A percentile compares a stretch with the other conserved stretches of the same genome.
These are phyloP conservation scores for Hapsidospora chrysogenum DNA, from an alignment of 495 filamentous ascomycete species.

Conservation along the genomic window DNA sequence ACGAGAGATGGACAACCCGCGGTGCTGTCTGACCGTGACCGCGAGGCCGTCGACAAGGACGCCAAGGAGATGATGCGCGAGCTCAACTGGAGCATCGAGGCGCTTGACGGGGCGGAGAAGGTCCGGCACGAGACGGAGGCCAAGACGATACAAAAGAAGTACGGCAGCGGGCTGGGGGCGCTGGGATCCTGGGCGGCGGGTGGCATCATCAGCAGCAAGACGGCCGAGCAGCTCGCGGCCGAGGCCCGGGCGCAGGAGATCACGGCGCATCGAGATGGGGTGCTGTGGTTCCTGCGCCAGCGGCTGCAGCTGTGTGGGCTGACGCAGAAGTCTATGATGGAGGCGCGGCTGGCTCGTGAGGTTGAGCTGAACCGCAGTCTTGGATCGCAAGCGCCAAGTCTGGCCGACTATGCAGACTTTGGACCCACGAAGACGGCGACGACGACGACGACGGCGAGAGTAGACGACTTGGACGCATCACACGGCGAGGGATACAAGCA, in stretches of 20 bases:
- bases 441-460: conserved; percentile 6
- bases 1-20: conserved; percentile 16
- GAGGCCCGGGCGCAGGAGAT: conserved; percentile 48
- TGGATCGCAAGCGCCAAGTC: conserved; percentile 43
- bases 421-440: conserved; percentile 5
- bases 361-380: conserved; percentile 81
- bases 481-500: conserved; percentile 10
- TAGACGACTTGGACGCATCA: conserved; percentile 7
- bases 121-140: conserved; percentile 58
- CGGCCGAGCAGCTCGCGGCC: conserved; percentile 45
- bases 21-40: conserved; percentile 48
- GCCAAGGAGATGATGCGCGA: conserved; percentile 71
- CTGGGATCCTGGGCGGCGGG: conserved; percentile 57
- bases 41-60: conserved; percentile 68
- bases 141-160: conserved; percentile 50
- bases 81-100: conserved; percentile 57
- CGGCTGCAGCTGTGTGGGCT: conserved; percentile 56
- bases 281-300: conserved; percentile 65
- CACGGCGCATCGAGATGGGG: conserved; percentile 52
- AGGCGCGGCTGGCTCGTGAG: conserved; percentile 64
- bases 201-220: conserved; percentile 17
- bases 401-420: conserved; percentile 3
- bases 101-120: conserved; percentile 65
- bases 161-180: conserved; percentile 38
- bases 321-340: conserved; percentile 80